phyloP scores from a whole-genome alignment of 2,329 filamentous ascomycete genomes.

The Pestalotiopsis sp. region DNA sequence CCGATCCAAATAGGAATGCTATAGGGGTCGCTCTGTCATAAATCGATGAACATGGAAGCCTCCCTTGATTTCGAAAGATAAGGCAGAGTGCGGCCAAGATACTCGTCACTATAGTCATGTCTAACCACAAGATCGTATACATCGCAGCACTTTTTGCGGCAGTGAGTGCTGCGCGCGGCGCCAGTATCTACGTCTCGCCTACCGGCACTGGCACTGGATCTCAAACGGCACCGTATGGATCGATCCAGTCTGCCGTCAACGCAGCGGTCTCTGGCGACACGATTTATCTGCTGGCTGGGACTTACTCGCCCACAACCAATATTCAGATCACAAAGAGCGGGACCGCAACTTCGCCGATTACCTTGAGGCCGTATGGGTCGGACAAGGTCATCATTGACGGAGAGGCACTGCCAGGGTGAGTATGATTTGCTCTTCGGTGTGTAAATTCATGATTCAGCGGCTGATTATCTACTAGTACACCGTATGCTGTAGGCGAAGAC shows the following conservation, averaged over 20 bases:
- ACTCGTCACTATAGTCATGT: not conserved
- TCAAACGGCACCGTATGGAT: slow-evolving; percentile 40
- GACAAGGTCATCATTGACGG: slow-evolving; percentile 50
- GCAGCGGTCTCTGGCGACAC: slow-evolving; percentile 46
- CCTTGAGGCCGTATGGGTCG: slow-evolving; percentile 40
- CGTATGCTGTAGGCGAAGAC: slow-evolving; percentile 38
- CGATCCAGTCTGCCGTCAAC: slow-evolving; percentile 48
- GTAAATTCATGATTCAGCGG: not conserved
- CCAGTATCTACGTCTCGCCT: slow-evolving; percentile 47
- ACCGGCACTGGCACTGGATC: slow-evolving; percentile 41
- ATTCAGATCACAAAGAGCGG: slow-evolving; percentile 49
- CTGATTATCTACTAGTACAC: slow-evolving; percentile 29
- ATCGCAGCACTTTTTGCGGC: not conserved
- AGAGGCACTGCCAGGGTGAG: slow-evolving; percentile 34
- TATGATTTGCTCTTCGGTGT: no score
- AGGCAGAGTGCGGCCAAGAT: not conserved
- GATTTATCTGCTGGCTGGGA: slow-evolving; percentile 45
- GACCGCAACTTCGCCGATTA: slow-evolving; percentile 39
- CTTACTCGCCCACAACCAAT: slow-evolving; percentile 46
- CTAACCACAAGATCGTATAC: not conserved
- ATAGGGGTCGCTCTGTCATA: not conserved
- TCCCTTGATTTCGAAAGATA: not conserved
- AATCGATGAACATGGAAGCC: not conserved
- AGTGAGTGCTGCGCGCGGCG: slow-evolving; percentile 16
- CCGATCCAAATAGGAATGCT: not conserved